phyloP scores from a whole-genome alignment of 1,284 basidiomycete genomes.

The Cutaneotrichosporon sp. region DNA sequence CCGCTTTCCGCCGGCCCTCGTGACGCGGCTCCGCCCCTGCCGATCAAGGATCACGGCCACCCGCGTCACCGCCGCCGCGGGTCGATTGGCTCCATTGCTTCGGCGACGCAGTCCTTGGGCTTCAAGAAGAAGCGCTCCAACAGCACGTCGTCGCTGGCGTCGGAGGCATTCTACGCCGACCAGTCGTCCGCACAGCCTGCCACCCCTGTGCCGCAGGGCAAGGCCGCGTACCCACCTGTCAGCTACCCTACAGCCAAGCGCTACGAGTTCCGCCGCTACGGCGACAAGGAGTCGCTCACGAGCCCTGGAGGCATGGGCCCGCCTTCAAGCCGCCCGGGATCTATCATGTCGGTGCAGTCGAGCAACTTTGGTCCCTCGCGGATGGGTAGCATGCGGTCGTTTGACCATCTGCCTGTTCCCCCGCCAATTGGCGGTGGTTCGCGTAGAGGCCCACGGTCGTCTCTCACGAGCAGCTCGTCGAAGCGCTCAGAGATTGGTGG shows the following conservation, averaged over 20 bases:
- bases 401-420: constrained; percentile 20
- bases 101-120: constrained; percentile 21
- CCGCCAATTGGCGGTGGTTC: constrained; percentile 23
- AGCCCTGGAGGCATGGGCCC: constrained; percentile 7
- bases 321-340: constrained; percentile 35
- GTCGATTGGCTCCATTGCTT: constrained; percentile 36
- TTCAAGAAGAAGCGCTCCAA: constrained; percentile 34
- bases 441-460: constrained; percentile 18
- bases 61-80: constrained; percentile 22
- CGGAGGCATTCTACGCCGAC: constrained; percentile 1
- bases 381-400: constrained; percentile 2
- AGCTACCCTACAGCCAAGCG: constrained; percentile 46
- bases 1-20: constrained; percentile 29
- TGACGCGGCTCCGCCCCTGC: background rate
- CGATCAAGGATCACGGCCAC: background rate
- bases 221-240: constrained; percentile 38
- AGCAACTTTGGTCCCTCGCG: constrained; percentile 13
- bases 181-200: constrained; percentile 13
- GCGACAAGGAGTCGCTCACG: constrained; percentile 14
- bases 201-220: constrained; percentile 29
- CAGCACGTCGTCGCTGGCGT: constrained; percentile 19
- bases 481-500: constrained; percentile 23
- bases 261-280: constrained; percentile 43
- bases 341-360: constrained; percentile 40
- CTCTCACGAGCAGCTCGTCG: constrained; percentile 27